Percentiles rank a stretch among this genome's conserved stretches.
Conservation (phyloP, 306 rosid species). For the Corylus americana region DNA sequence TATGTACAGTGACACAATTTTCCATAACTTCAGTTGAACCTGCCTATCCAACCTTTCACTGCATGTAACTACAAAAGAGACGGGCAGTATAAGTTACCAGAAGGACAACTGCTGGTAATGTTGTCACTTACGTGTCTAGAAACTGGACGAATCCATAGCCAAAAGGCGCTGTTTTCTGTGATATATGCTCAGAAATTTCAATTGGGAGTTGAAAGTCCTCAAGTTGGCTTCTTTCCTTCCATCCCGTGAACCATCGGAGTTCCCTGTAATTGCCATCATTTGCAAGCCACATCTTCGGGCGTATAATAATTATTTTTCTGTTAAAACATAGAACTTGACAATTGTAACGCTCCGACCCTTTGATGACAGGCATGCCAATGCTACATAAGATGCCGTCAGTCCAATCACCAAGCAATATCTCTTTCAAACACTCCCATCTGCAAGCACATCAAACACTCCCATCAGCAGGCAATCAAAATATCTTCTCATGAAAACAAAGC, state of each 20-base stretch:
- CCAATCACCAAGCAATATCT: conserved; percentile 76
- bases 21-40: neutral
- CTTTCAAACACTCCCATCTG: conserved; percentile 97
- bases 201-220: conserved; percentile 76
- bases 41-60: neutral
- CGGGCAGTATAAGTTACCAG: neutral
- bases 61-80: neutral
- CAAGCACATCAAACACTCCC: conserved; percentile 21
- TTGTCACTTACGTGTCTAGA: conserved; percentile 76
- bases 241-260: conserved; percentile 94
- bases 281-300: conserved; percentile 94
- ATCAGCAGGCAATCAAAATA: neutral
- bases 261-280: conserved; percentile 98
- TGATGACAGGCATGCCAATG: conserved; percentile 92
- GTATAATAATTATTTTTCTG: conserved; percentile 77
- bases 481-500: neutral
- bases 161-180: conserved; percentile 73
- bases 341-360: conserved; percentile 85
- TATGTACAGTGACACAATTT: neutral
- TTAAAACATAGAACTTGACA: conserved; percentile 80
- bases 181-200: conserved; percentile 61
- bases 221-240: conserved; percentile 77
- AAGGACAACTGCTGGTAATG: conserved; percentile 17
- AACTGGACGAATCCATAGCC: conserved; percentile 91
- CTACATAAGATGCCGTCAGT: conserved; percentile 88